Base-by-base conservation (phyloP, 2,329 filamentous ascomycete species). In the Fusarium hainanense region DNA sequence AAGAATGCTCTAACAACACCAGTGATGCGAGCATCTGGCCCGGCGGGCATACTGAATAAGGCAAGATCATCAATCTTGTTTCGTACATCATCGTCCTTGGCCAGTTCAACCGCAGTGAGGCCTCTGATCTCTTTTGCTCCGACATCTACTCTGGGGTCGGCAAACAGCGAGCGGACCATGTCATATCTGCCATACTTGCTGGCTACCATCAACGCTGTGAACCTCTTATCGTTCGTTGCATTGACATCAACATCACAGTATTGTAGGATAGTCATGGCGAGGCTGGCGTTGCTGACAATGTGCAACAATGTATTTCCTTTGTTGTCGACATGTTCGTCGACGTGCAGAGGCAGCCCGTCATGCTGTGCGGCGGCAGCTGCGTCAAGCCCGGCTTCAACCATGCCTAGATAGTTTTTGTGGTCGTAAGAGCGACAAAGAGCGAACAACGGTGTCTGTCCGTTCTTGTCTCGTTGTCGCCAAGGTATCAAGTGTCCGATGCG, bases 151-250 rank as follows among this genome's bases (percentile, higher is more conserved):
- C 97, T 86, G 25, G 93, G 88, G 77, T 99, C 96, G 43, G 91
- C 88, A 78, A 97, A 98, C 8, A 99, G 85, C 12, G 91, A 90
- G 62, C 94, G 87, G 20, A 99, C 95, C 85, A 97, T 93, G 74
- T 98, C 96, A 56, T 97, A 92, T 67, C 96, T 89, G 34, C 96
- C 96, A 77, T 98, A 99, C 79, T 99, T 99, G 86, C 95, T 98
- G 10, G 95, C 95, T 67, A 99, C 92, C 96, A 99, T 99, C 59
- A 99, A 84, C 3, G 96, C 91, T 0, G 97, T 99, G 77, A 99
- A 98, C 49, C 89, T 91, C 81, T 93, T 97, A 74, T 98, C 94
- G 76, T 99, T 99, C 11, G 91, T 92, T 11, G 95, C 94, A 80
- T 99, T 99, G 58, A 95, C 93, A 76, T 99, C 94, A n/a, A 94